Base-by-base conservation (phyloP, 371 early-diverging fungal genomes). In the Apophysomyces sp. region DNA sequence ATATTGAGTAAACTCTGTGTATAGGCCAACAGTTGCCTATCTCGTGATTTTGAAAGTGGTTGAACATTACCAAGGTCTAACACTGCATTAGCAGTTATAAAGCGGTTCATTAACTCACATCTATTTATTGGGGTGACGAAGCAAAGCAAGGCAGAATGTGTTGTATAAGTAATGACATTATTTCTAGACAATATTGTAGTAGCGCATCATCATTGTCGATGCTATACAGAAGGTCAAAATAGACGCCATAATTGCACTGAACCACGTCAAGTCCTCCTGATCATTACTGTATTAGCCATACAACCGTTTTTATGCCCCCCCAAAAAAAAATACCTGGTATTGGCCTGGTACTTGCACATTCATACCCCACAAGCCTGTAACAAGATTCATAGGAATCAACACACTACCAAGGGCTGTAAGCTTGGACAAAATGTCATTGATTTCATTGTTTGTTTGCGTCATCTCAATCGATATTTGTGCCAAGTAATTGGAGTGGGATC, bases 401-500 rank as follows among this genome's bases (percentile, higher is more conserved):
- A 98, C 87, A 60, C 90, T 88, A 8, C 96, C 98, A 57, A 97
- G 68, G 11, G 94, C 93, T 15, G 98, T 97, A 71, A 98, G 78
- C 53, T 90, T 91, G 40, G 94, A 91, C 12, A 97, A 87, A 0
- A 95, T 92, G 52, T 92, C 93, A 65, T 95, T 95, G 34, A 96
- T 95, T 57, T 89, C 74, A 71, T 96, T 96, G 34, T 93, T 93
- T 5, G 95, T 88, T 68, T 94, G 93, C 8, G 97, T 98, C 71
- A 98, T 91, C 73, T 98, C 98, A 39, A 98, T 94, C 2, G 91
- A 91, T 34, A 98, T 97, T 64, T 96, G 96, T 1, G 98, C 99
- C 58, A 98, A 77, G 63, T 98, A 98, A 65, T 97, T 98, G 12
- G 92, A 88, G 70, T 98, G 98, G 0, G 95, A 88, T 21, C 98